These are phyloP conservation scores for Diddensiella santjacobensis DNA, from an alignment of 805 yeast genomes.

Conservation along the genomic window DNA sequence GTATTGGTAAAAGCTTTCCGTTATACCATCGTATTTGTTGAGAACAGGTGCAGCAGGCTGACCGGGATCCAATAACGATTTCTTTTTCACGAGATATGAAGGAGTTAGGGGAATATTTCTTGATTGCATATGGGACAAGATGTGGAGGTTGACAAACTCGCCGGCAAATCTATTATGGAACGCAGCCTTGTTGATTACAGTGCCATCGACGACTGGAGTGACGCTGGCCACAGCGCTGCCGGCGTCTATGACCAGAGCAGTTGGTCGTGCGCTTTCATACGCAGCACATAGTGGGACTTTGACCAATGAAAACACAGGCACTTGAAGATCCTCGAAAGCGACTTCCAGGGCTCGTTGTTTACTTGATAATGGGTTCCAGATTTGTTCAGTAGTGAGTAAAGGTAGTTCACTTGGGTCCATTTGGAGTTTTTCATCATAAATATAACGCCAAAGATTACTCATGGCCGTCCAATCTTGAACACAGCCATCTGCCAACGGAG, in stretches of 20 bases:
- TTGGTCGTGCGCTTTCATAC: slow-evolving; percentile 53
- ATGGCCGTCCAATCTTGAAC: slow-evolving; percentile 62
- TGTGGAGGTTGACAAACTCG: slow-evolving; percentile 69
- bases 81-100: slow-evolving; percentile 36
- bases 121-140: slow-evolving; percentile 45
- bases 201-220: slow-evolving; percentile 47
- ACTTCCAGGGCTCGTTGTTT: slow-evolving; percentile 58
- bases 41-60: slow-evolving; percentile 28
- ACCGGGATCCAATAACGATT: slow-evolving; percentile 36
- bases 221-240: slow-evolving; percentile 69
- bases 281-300: slow-evolving; percentile 69
- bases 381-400: slow-evolving; percentile 56
- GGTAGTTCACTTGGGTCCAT: slow-evolving; percentile 61
- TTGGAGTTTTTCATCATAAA: slow-evolving; percentile 49
- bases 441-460: slow-evolving; percentile 62
- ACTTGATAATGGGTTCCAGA: slow-evolving; percentile 64
- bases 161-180: slow-evolving; percentile 53
- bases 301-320: slow-evolving; percentile 72
- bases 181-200: slow-evolving; percentile 50
- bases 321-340: slow-evolving; percentile 69
- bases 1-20: slow-evolving; percentile 37
- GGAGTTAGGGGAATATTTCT: slow-evolving; percentile 35
- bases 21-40: slow-evolving; percentile 34
- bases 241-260: slow-evolving; percentile 75
- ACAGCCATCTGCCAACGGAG: slow-evolving; percentile 36